Conservation (phyloP, 1,139 yeast species). For the Suhomyces bolitotheri region DNA sequence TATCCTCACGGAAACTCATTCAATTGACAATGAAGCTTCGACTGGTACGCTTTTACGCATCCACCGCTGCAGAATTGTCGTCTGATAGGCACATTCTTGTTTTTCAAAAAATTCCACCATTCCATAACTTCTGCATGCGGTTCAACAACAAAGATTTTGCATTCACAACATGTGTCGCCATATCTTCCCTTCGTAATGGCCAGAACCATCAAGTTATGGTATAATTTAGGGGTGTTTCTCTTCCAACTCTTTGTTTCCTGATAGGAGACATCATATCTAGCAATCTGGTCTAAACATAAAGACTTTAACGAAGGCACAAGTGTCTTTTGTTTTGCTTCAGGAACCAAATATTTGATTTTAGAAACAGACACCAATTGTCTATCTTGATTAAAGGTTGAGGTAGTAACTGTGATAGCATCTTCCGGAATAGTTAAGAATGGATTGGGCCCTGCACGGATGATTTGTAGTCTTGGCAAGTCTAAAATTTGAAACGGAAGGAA, state of each 20-base stretch:
- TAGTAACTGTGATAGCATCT: conserved; percentile 27
- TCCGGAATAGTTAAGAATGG: conserved; percentile 35
- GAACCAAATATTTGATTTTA: conserved; percentile 19
- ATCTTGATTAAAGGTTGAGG: conserved; percentile 15
- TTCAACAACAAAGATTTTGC: conserved; percentile 43
- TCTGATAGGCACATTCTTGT: conserved; percentile 42
- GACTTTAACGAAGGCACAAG: conserved; percentile 41
- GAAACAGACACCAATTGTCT: conserved; percentile 27
- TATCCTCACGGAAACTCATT: conserved; percentile 9
- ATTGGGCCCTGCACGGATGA: conserved; percentile 52
- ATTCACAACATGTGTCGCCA: conserved; percentile 52
- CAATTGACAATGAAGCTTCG: conserved; percentile 6
- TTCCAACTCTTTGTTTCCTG: conserved; percentile 50
- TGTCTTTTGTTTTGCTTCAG: conserved; percentile 10
- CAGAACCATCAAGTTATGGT: conserved; percentile 39
- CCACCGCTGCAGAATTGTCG: conserved; percentile 47
- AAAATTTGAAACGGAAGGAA: conserved; percentile 59
- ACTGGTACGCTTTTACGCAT: conserved; percentile 33
- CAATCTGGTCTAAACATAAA: conserved; percentile 43
- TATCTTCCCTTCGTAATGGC: conserved; percentile 47
- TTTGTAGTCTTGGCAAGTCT: conserved; percentile 39
- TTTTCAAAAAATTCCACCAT: conserved; percentile 59
- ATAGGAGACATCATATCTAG: conserved; percentile 44
- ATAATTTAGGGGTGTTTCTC: conserved; percentile 32
- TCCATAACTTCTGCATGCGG: conserved; percentile 57